Evolutionary conservation across 2,329 filamentous ascomycete species (phyloP).

Genomic region (Pezizomycotina sp.): DNA sequence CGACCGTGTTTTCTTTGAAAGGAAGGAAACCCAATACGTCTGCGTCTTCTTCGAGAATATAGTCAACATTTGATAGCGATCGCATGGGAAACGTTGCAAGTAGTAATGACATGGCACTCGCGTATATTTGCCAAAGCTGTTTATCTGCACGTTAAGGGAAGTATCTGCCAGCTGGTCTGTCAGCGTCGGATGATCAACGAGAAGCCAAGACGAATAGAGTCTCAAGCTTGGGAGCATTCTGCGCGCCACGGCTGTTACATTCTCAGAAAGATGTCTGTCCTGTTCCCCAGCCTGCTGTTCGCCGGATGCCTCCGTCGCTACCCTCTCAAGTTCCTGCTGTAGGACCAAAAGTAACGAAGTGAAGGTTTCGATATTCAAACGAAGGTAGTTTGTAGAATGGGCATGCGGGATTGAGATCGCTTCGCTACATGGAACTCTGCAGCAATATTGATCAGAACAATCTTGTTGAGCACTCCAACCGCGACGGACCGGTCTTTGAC

Average conservation of each 20-base stretch:
- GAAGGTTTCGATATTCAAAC: slow-evolving; percentile 64
- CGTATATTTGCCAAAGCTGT: slow-evolving; percentile 49
- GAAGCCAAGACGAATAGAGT: slow-evolving; percentile 52
- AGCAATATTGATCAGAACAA: slow-evolving; percentile 71
- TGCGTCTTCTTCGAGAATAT: slow-evolving; percentile 52
- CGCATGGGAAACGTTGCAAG: slow-evolving; percentile 42
- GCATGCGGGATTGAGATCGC: slow-evolving; percentile 36
- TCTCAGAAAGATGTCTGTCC: slow-evolving; percentile 27
- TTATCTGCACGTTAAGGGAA: slow-evolving; percentile 41
- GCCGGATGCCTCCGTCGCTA: slow-evolving; percentile 35
- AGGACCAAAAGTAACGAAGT: slow-evolving; percentile 54
- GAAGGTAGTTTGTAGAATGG: slow-evolving; percentile 37
- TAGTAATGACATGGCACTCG: slow-evolving; percentile 43
- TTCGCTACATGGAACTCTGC: slow-evolving; percentile 43
- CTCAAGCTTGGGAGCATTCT: slow-evolving; percentile 47
- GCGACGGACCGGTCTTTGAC: slow-evolving; percentile 48
- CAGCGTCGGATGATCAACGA: slow-evolving; percentile 39
- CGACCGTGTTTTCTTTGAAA: slow-evolving; percentile 32
- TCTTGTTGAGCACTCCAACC: slow-evolving; percentile 53
- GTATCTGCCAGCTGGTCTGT: slow-evolving; percentile 39
- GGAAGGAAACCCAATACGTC: slow-evolving; percentile 50
- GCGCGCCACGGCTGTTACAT: slow-evolving; percentile 41
- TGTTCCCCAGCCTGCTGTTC: no score
- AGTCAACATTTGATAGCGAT: slow-evolving; percentile 40
- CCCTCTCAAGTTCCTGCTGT: slow-evolving; percentile 49